phyloP scores from a whole-genome alignment of 768 basidiomycete genomes.

The Podaxis pistillaris region DNA sequence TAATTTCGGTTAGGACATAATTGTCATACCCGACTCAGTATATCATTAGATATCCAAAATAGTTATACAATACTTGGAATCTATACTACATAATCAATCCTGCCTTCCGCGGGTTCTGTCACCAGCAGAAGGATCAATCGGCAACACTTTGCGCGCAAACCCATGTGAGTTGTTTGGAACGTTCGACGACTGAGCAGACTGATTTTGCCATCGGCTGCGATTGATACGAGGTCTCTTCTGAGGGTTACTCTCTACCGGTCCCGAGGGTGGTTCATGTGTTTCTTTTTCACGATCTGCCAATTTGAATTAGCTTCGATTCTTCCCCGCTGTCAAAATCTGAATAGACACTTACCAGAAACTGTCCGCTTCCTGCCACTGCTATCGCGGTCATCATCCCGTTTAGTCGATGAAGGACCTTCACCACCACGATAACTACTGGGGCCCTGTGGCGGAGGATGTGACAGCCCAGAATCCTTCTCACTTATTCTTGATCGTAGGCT shows the following conservation, averaged over 20 bases:
- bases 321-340: not conserved
- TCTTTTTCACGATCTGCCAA: constrained; percentile 65
- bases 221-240: constrained; percentile 61
- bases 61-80: constrained; percentile 15
- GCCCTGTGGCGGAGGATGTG: constrained; percentile 30
- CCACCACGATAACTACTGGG: constrained; percentile 39
- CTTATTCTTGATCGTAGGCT: constrained; percentile 41
- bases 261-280: constrained; percentile 31
- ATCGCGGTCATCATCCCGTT: constrained; percentile 66
- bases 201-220: constrained; percentile 46
- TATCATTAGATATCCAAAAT: constrained; percentile 17
- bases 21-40: not conserved
- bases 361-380: constrained; percentile 59
- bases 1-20: constrained; percentile 1
- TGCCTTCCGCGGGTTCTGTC: constrained; percentile 60
- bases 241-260: constrained; percentile 31
- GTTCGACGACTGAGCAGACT: constrained; percentile 4
- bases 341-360: constrained; percentile 51
- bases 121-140: constrained; percentile 58
- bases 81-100: constrained; percentile 37
- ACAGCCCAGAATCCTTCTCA: constrained; percentile 54
- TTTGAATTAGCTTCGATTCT: not conserved
- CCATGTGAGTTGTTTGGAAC: constrained; percentile 31
- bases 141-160: constrained; percentile 57
- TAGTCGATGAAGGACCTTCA: constrained; percentile 29